A percentile compares a stretch with the other conserved stretches of the same genome.
Evolutionary conservation across 345 rosid genomes (phyloP).

Genomic region (Populus tremula): DNA sequence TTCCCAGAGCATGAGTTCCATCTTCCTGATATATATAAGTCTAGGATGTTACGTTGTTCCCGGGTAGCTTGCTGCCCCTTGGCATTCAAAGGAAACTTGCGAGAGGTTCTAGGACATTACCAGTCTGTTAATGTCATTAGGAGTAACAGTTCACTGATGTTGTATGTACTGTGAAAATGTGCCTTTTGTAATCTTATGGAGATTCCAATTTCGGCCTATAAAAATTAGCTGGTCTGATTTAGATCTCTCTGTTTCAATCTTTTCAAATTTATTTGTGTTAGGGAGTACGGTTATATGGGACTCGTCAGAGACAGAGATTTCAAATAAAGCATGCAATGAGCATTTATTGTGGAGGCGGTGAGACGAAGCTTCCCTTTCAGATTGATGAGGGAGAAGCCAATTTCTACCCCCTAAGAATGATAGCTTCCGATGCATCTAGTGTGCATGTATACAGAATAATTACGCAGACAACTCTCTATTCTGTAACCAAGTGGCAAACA

Average conservation of each 20-base stretch:
- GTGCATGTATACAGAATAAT: not conserved
- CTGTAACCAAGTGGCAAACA: conserved; percentile 3
- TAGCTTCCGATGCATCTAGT: conserved; percentile 4
- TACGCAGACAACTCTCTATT: not conserved
- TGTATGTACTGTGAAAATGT: not conserved
- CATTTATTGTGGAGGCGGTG: not conserved
- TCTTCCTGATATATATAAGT: not conserved
- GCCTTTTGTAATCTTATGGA: not conserved
- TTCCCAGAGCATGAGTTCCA: conserved; percentile 38
- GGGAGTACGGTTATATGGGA: not conserved
- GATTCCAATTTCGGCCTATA: not conserved
- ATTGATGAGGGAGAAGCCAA: not conserved
- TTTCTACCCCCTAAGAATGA: not conserved
- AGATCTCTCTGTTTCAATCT: not conserved
- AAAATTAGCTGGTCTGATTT: not conserved
- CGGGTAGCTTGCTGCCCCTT: not conserved
- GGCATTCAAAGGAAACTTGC: not conserved
- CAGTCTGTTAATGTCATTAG: conserved; percentile 1
- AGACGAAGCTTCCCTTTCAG: not conserved
- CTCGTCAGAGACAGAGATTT: not conserved
- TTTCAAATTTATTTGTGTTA: not conserved
- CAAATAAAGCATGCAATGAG: not conserved
- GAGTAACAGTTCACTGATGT: not conserved
- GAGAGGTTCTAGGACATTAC: not conserved
- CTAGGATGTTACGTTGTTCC: not conserved